Base-by-base conservation (phyloP, 2,329 filamentous ascomycete genomes). In the Claviceps sorghi region DNA sequence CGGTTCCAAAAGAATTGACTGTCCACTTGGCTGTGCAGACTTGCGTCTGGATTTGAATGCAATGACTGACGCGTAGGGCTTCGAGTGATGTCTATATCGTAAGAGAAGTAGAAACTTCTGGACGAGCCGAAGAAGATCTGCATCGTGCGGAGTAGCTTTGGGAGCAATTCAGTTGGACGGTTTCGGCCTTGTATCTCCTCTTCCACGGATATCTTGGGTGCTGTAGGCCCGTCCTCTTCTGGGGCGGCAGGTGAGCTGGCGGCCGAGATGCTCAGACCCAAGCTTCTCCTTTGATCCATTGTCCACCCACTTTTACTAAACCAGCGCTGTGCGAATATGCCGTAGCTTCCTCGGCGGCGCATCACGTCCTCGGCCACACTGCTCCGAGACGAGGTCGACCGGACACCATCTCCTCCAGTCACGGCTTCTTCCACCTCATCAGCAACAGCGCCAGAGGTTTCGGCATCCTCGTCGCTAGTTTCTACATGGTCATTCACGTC, bases 341-440 rank as follows among this genome's bases (percentile, higher is more conserved):
- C 91, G 65, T 96, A 97, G 56, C 82, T 83, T 0, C 90, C 89
- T 59, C 82, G 84, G 53, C 80, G 83, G 40, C 82, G 80, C 51
- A 96, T 91, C 1, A 97, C 90, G 69, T 97, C 87, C 66, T 95
- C 83, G 0, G 85, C 88, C 54, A 96, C 82, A 58, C 83, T 89
- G 57, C 76, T 83, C 38, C 67, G 69, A 9, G 64, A 62, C 4
- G 67, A 63, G 44, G 62, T 61, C 13, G 65, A 56, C 10, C 62
- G 59, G 0, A 65, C 57, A 32, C 68, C 66, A 3, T 62, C 65
- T 32, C 65, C 67, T 2, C 65, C 61, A 8, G 60, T 58, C 1
- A 64, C 58, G 0, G 62, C 64, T 62, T 68, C 72, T 4, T 76
- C 75, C 2, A 74, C 67, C 50, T 75, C 72, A 49, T 74, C 72